A percentile compares a stretch with the other conserved stretches of the same genome.
Evolutionary conservation across 805 yeast species (phyloP).

Genomic region (Lipomyces chichibuensis): DNA sequence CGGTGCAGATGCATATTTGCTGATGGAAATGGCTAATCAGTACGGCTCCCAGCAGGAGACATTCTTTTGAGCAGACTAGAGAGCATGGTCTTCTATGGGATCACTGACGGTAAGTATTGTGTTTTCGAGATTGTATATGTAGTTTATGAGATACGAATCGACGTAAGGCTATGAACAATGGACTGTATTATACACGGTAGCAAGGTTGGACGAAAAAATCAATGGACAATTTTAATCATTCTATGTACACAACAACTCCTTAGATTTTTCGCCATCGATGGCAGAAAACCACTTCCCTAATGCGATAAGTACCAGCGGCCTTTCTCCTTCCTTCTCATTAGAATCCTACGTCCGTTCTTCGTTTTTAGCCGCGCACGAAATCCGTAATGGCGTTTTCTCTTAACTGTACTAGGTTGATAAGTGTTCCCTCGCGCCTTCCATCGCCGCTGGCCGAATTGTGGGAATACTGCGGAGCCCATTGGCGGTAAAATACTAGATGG

Average conservation of each 20-base stretch:
- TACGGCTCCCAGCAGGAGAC: slow-evolving; percentile 2
- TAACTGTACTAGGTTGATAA: slow-evolving; percentile 88
- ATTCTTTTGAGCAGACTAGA: neutral
- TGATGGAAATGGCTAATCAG: slow-evolving; percentile 28
- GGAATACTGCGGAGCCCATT: slow-evolving; percentile 8
- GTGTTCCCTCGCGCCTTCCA: slow-evolving; percentile 93
- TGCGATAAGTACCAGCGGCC: slow-evolving; percentile 94
- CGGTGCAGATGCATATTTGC: slow-evolving; percentile 32
- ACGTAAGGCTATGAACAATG: neutral
- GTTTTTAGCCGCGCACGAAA: slow-evolving; percentile 81
- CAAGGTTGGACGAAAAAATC: neutral
- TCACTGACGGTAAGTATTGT: neutral
- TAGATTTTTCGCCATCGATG: neutral
- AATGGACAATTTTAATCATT: neutral
- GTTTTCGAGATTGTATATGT: neutral
- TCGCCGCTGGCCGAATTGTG: slow-evolving; percentile 55
- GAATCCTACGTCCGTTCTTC: slow-evolving; percentile 73
- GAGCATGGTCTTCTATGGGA: neutral
- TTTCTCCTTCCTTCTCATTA: slow-evolving; percentile 77
- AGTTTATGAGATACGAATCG: neutral
- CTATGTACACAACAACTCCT: neutral
- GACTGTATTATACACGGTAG: neutral
- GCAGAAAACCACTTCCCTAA: slow-evolving; percentile 43
- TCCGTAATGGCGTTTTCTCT: slow-evolving; percentile 87
- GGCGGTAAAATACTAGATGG: neutral